Evolutionary conservation across 83 land plant genomes (phyloP).

Genomic region (Larix sibirica): DNA sequence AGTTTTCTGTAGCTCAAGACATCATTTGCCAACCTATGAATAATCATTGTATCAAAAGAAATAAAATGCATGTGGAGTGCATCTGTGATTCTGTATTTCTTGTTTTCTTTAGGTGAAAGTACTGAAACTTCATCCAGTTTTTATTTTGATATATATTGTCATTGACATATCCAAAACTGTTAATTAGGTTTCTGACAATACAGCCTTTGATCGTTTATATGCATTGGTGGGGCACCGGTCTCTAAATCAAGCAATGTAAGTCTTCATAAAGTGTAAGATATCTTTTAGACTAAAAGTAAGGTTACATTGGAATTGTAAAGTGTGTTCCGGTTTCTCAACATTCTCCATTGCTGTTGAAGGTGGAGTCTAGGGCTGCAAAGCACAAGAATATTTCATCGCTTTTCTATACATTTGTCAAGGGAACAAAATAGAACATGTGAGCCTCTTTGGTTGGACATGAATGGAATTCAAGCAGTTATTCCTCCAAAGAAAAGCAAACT

Average conservation of each 20-base stretch:
- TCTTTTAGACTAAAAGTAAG: background rate
- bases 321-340: background rate
- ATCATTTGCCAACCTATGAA: background rate
- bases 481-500: slow-evolving; percentile 20
- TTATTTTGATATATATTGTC: background rate
- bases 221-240: slow-evolving; percentile 24
- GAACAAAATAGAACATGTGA: slow-evolving; percentile 11
- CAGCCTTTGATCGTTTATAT: slow-evolving; percentile 25
- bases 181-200: slow-evolving; percentile 25
- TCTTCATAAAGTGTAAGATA: background rate
- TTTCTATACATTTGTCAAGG: background rate
- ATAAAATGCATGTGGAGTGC: background rate
- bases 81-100: background rate
- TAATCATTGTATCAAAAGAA: background rate
- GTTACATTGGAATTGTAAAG: background rate
- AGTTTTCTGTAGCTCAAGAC: background rate
- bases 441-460: slow-evolving; percentile 5
- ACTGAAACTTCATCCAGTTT: background rate
- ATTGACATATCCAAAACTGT: background rate
- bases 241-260: slow-evolving; percentile 24
- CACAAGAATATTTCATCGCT: slow-evolving; percentile 24
- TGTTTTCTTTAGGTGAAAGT: background rate
- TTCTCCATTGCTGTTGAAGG: background rate
- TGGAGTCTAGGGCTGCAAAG: slow-evolving; percentile 17
- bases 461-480: slow-evolving; percentile 12